These are phyloP conservation scores for Piromyces sp. DNA, from an alignment of 192 early-diverging fungal species.

Conservation along the genomic window DNA sequence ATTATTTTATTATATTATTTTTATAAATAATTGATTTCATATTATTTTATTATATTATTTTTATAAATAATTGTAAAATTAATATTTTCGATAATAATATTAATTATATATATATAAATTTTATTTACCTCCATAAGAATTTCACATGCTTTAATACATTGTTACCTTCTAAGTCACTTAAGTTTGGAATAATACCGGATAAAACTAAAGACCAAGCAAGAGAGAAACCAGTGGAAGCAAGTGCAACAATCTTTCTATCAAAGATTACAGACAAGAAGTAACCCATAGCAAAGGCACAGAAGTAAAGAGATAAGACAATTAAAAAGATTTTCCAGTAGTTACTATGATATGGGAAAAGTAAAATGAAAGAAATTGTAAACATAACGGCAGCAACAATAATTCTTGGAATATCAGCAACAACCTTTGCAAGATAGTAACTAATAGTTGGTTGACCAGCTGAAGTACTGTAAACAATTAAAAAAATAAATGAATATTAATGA, in stretches of 20 bases:
- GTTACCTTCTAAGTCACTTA: constrained; percentile 16
- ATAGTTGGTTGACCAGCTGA: constrained; percentile 32
- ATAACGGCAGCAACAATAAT: constrained; percentile 33
- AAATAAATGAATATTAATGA: too few species aligned
- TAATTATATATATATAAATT: too few species aligned
- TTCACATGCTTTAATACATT: constrained; percentile 9
- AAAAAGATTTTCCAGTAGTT: constrained; percentile 11
- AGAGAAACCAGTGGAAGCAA: constrained; percentile 39
- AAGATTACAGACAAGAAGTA: constrained; percentile 33
- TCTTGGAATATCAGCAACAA: constrained; percentile 36
- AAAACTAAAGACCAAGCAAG: constrained; percentile 39
- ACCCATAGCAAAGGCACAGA: constrained; percentile 30
- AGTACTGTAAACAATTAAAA: too few species aligned
- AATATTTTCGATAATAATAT: too few species aligned
- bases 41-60: too few species aligned
- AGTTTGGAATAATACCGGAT: constrained; percentile 32
- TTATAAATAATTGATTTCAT: too few species aligned
- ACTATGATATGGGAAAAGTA: constrained; percentile 27
- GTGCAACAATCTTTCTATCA: constrained; percentile 12
- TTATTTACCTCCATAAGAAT: constrained; percentile 33
- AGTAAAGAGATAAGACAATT: constrained; percentile 30
- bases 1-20: too few species aligned
- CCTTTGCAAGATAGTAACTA: constrained; percentile 44
- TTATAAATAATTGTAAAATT: too few species aligned
- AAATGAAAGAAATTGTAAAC: constrained; percentile 34